Evolutionary conservation across 768 basidiomycete species (phyloP), one percentile per base, ranked within the genome.

Genomic region (Coprinellus aureogranulatus): DNA sequence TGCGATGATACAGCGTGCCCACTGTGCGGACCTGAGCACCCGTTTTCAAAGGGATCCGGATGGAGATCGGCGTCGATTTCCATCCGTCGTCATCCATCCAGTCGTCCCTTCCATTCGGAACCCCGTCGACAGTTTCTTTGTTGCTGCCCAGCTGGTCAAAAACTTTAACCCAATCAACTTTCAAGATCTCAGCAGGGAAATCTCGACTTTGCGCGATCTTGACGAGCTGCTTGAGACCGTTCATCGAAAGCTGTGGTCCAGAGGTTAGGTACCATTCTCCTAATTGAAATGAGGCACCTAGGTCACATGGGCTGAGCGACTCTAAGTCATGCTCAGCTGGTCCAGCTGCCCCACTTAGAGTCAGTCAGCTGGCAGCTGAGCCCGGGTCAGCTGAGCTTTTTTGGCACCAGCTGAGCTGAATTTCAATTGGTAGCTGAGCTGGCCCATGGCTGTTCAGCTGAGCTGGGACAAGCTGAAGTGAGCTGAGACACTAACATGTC

Each of bases 11-110:
- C 2, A 57, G 41, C 2, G 28, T 28, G 6, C 44, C 44, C 3
- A 55, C 54, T 14, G 26, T 12, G 22, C 20, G 4, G 1, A 31
- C 10, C 26, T 3, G 2, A 1, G 42, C 5, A 8, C 1, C 8
- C 20, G 20, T 28, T 6, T n/a, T 8, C 1, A 46, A 11, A 1
- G 54, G 44, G 12, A 55, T 26, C 6, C 26, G 6, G 37, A 55
- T 55, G 28, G 26, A 27, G 20, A 55, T 28, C 1, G 54, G n/a
- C 3, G 54, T 45, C 18, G 41, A n/a, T n/a, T 46, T 55, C 54
- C 54, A 55, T 25, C 54, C 54, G 27, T 28, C 44, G 6, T 55
- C 54, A 18, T 46, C 44, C 1, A 34, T 10, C 49, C 49, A 51
- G 28, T 51, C 49, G 16, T 37, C 22, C n/a, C 2, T 4, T 31